Evolutionary conservation across 345 rosid genomes (phyloP).

Genomic region (Euphorbia tirucalli): DNA sequence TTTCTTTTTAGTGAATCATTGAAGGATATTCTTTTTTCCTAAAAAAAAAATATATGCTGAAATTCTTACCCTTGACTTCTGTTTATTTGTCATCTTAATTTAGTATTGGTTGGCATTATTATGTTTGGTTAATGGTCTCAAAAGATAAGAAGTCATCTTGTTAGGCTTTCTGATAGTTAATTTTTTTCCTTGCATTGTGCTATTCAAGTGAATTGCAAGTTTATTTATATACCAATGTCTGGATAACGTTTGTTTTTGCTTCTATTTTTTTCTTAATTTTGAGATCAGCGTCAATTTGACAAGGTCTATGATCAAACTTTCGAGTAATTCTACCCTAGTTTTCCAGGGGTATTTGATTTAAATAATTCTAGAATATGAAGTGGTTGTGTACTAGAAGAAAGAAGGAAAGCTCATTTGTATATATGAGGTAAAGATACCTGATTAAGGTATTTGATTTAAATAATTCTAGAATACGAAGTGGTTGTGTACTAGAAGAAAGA

Average conservation of each 20-base stretch:
- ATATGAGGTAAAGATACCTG: no score
- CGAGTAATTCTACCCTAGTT: no score
- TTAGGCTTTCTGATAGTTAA: neutral
- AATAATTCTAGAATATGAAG: no score
- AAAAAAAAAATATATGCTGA: no score
- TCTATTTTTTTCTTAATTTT: neutral
- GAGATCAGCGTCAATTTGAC: neutral
- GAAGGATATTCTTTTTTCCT: neutral
- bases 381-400: no score
- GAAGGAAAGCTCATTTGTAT: no score
- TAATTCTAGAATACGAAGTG: no score
- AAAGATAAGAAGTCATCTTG: neutral
- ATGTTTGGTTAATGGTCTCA: neutral
- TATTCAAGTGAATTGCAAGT: neutral
- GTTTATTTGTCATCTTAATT: neutral
- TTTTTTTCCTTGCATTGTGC: neutral
- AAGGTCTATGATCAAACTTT: neutral
- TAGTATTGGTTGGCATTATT: neutral
- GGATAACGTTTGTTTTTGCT: neutral
- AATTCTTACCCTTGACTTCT: no score
- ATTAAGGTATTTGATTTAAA: no score
- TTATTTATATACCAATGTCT: neutral
- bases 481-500: no score
- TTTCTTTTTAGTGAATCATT: neutral
- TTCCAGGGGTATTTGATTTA: no score